Base-by-base conservation (phyloP, 2,329 filamentous ascomycete genomes). In the Xylaria sp. region DNA sequence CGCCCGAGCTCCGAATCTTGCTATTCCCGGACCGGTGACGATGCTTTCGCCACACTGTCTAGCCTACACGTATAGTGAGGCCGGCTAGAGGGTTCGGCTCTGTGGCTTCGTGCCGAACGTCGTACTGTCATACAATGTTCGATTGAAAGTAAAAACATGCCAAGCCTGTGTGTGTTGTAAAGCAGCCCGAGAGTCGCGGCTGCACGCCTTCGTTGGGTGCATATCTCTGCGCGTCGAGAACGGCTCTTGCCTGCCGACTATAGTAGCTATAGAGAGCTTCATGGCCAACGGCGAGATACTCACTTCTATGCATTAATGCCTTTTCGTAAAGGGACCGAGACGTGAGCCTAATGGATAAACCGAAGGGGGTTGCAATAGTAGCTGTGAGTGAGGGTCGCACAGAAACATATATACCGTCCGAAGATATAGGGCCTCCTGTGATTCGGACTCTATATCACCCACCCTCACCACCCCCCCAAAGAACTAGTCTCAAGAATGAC, bases 1-100 rank as follows among this genome's bases (percentile, higher is more conserved):
- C 41, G 41, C 40, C 38, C 52, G 25, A 56, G 19, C 40, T 43
- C 40, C 38, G 46, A 33, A 21, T 33, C 5, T 23, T 56, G 19
- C 17, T 60, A 51, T 56, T 60, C 46, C 40, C 48, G 40, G 17
- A 27, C 54, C 47, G 37, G 31, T 51, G 43, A 33, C 33, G n/a
- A 49, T 13, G 4, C 17, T 35, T 27, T 31, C 11, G 27, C 17
- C 46, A 46, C 33, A 44, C 15, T 38, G 21, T n/a, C n/a, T 37
- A 43, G 21, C 11, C n/a, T 37, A 43, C 37, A 49, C 21, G 27
- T 29, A 21, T 49, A 37, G 27, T 23, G 19, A 13, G 23, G 43
- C 19, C 33, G 29, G 25, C 31, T 53, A 13, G 11, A 48, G 21
- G 13, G 15, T 21, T 21, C 15, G n/a, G 17, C 19, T 17, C n/a